Percentiles rank a stretch among this genome's conserved stretches.
These are phyloP conservation scores for Collybia sp. DNA, from an alignment of 768 basidiomycete genomes.

Conservation along the genomic window DNA sequence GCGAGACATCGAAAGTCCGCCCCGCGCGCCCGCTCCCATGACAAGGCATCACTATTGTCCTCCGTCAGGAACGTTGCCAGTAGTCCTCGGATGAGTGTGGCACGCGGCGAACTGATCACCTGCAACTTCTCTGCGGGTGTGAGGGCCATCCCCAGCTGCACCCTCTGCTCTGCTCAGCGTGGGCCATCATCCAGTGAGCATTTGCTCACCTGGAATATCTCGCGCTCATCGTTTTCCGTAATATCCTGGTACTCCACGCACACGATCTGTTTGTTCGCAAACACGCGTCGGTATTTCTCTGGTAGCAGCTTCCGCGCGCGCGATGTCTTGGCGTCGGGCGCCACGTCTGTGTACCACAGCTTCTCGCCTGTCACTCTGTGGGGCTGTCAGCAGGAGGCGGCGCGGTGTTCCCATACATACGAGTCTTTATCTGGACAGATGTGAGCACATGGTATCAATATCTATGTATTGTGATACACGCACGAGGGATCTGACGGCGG, in stretches of 20 bases:
- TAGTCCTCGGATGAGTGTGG: constrained; percentile 55
- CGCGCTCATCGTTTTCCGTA: constrained; percentile 51
- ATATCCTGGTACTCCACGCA: constrained; percentile 76
- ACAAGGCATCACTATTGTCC: constrained; percentile 17
- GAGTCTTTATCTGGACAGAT: no score
- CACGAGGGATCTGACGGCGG: no score
- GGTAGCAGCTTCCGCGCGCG: constrained; percentile 35
- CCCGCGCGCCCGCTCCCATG: constrained; percentile 48
- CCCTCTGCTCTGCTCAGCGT: constrained; percentile 39
- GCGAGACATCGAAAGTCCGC: constrained; percentile 56
- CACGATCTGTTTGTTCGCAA: constrained; percentile 72
- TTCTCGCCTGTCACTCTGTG: constrained; percentile 31
- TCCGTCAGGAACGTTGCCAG: constrained; percentile 39
- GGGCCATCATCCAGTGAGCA: not conserved
- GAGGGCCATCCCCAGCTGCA: constrained; percentile 74
- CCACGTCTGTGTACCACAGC: constrained; percentile 40
- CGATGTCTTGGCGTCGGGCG: constrained; percentile 8
- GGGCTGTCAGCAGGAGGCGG: no score
- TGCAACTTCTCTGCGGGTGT: constrained; percentile 74
- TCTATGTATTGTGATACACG: no score
- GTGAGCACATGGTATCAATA: no score
- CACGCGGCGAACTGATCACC: constrained; percentile 54
- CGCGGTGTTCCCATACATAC: no score
- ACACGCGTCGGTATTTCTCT: constrained; percentile 49
- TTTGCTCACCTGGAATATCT: constrained; percentile 64